Conservation (phyloP, 768 basidiomycete species). For the Hypholoma fasciculare region DNA sequence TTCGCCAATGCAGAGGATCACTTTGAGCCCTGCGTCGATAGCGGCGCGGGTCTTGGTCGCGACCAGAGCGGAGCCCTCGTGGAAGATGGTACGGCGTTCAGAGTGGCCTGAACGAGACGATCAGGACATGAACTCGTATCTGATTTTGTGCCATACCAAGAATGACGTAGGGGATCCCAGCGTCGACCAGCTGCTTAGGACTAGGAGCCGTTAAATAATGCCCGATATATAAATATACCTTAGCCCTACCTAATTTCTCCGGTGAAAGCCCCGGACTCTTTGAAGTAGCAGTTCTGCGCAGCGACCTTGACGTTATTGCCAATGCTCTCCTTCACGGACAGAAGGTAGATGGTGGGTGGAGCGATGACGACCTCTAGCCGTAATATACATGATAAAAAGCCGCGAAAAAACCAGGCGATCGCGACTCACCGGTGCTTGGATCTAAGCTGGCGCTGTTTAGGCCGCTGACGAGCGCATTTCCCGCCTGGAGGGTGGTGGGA, state of each 20-base stretch:
- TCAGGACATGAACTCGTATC: conserved; percentile 2
- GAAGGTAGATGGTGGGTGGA: conserved; percentile 86
- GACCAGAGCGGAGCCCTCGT: conserved; percentile 81
- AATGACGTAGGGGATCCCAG: conserved; percentile 88
- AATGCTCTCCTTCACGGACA: conserved; percentile 63
- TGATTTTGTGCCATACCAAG: conserved; percentile 53
- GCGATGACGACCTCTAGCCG: conserved; percentile 91
- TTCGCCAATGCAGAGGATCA: conserved; percentile 97
- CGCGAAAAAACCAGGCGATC: background rate
- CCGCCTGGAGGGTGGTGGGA: conserved; percentile 64
- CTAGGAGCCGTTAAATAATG: conserved; percentile 34
- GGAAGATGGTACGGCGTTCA: conserved; percentile 91
- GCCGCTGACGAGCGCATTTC: conserved; percentile 60
- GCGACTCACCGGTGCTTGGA: conserved; percentile 62
- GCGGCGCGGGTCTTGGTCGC: conserved; percentile 88
- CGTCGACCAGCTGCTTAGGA: conserved; percentile 82
- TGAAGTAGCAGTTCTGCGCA: conserved; percentile 91
- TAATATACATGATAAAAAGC: conserved; percentile 10
- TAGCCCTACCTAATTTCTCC: conserved; percentile 86
- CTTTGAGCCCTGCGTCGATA: conserved; percentile 69
- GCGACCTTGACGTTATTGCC: conserved; percentile 74
- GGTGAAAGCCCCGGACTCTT: conserved; percentile 88
- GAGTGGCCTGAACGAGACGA: conserved; percentile 70
- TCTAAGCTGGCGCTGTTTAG: conserved; percentile 85
- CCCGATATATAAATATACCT: background rate